Base-by-base conservation (phyloP, 2,329 filamentous ascomycete species). In the Ophiostoma montium region DNA sequence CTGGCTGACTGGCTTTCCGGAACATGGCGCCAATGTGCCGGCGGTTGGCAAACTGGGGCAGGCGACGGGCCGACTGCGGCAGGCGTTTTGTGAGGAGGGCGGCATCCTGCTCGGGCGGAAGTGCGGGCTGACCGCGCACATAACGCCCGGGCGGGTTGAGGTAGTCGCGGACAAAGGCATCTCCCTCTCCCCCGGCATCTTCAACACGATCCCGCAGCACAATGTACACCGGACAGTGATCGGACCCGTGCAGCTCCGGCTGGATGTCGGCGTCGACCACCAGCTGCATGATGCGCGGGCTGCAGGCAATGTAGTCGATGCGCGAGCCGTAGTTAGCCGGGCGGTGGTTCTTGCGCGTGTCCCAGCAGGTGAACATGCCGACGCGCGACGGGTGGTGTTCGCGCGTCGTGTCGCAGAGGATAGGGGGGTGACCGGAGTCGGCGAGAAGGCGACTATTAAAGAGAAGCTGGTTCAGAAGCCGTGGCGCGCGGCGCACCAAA, bases 321-420 rank as follows among this genome's bases (percentile, higher is more conserved):
- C 92, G 78, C 49, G 86, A 84, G 6, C 92, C 92, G 63, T 84
- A 94, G 62, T 96, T 96, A 3, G 86, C 88, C 3, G 90, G 90
- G n/a, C 92, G 75, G n/a, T 86, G 86, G 63, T 96, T 96, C 60
- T 88, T 84, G 62, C 85, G 89, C 46, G 86, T 89, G 55, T 96
- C 88, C 90, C 90, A 96, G 63, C 90, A 95, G 0, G 92, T 96
- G 63, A 87, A 96, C 92, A 98, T 96, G 53, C 87, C 87, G 53
- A 72, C 70, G 35, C 92, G 75, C n/a, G 70, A 66, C 1, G 86
- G 84, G 60, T 95, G 84, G 59, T 89, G 94, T 23, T 75, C 76
- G 45, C 92, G 77, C 57, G 85, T 89, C 16, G 94, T 70, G 65
- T 98, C 92, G 75, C 83, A 86, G 36, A 96, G 67, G 1, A 89